Evolutionary conservation across 148 eudicot genomes (phyloP).

Genomic region (Arctostaphylos glauca): DNA sequence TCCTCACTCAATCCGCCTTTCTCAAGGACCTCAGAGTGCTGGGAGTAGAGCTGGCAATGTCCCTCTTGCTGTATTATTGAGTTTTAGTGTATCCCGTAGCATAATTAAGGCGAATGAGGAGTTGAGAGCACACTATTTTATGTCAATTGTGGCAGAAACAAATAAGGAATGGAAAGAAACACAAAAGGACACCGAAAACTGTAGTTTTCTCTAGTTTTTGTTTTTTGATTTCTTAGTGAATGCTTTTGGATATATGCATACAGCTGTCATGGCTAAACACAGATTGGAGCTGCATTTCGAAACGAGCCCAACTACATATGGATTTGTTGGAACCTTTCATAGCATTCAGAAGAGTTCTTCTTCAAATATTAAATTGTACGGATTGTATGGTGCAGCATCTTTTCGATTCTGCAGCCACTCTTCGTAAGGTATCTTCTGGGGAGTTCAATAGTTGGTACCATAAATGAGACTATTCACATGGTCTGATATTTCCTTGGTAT

Average conservation of each 20-base stretch:
- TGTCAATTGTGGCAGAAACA: background rate
- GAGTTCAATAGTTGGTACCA: background rate
- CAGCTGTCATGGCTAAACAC: conserved; percentile 65
- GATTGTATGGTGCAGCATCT: conserved; percentile 73
- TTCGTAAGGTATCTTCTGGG: conserved; percentile 69
- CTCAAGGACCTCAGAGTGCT: background rate
- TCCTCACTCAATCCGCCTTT: background rate
- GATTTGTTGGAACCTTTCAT: conserved; percentile 88
- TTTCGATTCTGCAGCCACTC: conserved; percentile 73
- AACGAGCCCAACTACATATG: conserved; percentile 77
- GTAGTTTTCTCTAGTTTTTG: too few species aligned
- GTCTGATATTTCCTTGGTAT: conserved; percentile 15
- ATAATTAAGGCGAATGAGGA: background rate
- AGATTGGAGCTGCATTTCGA: conserved; percentile 64
- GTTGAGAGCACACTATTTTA: background rate
- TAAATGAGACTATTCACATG: background rate
- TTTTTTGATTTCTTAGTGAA: background rate
- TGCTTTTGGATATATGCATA: conserved; percentile 19
- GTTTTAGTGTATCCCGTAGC: background rate
- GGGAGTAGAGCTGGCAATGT: background rate
- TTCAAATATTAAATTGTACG: conserved; percentile 64
- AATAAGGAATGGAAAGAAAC: background rate
- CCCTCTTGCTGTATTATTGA: background rate
- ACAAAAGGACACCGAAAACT: background rate
- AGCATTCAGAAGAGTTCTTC: conserved; percentile 83